Evolutionary conservation across 305 asterid genomes (phyloP).

Genomic region (Caryopteris hybrid): DNA sequence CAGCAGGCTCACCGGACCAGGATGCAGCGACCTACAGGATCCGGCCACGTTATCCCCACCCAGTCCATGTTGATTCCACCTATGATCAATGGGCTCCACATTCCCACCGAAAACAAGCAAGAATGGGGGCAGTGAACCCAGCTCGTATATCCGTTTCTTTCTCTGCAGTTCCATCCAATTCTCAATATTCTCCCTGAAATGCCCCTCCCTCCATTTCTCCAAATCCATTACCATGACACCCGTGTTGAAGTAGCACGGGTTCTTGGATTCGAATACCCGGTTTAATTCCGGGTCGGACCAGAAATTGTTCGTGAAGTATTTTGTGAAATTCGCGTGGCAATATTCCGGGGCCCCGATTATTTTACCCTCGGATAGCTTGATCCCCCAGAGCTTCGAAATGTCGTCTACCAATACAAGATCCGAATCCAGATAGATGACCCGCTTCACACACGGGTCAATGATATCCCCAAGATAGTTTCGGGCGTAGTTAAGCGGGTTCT

Average conservation of each 20-base stretch:
- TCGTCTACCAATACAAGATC: constrained; percentile 69
- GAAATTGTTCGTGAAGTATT: constrained; percentile 59
- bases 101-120: constrained; percentile 65
- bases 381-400: constrained; percentile 53
- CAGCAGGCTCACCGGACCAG: constrained; percentile 80
- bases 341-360: constrained; percentile 80
- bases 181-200: constrained; percentile 47
- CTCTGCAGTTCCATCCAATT: constrained; percentile 77
- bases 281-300: constrained; percentile 61
- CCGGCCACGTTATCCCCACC: constrained; percentile 89
- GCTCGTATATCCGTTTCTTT: constrained; percentile 53
- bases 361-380: constrained; percentile 17
- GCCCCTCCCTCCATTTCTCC: constrained; percentile 63
- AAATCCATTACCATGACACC: constrained; percentile 87
- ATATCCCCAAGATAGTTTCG: constrained; percentile 70
- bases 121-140: constrained; percentile 82
- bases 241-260: constrained; percentile 77
- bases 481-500: constrained; percentile 79
- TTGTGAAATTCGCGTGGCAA: constrained; percentile 67
- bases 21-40: constrained; percentile 65
- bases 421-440: constrained; percentile 71
- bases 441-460: constrained; percentile 60
- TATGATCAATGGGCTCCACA: constrained; percentile 65
- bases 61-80: constrained; percentile 87
- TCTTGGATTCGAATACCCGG: constrained; percentile 39